phyloP scores from a whole-genome alignment of 148 eudicot species.

The Tetragonia tetragonoides region DNA sequence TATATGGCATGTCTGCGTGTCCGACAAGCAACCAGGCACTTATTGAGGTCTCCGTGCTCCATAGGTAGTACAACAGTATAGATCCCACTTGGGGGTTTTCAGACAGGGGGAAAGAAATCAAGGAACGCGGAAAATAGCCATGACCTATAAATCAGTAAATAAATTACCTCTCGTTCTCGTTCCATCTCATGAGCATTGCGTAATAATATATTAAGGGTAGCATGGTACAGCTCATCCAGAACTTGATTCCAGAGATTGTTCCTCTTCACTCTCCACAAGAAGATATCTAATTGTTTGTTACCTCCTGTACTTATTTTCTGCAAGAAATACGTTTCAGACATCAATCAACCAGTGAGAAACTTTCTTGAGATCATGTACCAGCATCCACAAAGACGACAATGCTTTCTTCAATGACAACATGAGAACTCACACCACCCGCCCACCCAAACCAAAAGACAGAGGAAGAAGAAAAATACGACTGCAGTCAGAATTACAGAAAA shows the following conservation, averaged over 20 bases:
- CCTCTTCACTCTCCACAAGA: slow-evolving; percentile 60
- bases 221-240: slow-evolving; percentile 87
- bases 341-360: neutral
- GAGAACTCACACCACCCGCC: neutral
- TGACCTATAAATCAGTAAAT: neutral
- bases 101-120: neutral
- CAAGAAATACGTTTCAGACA: slow-evolving; percentile 18
- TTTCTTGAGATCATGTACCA: neutral
- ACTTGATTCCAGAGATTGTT: slow-evolving; percentile 49
- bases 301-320: slow-evolving; percentile 51
- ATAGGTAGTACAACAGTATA: too few species aligned
- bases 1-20: too few species aligned
- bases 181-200: slow-evolving; percentile 58
- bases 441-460: neutral
- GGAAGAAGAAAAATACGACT: neutral
- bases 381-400: neutral
- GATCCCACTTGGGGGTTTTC: too few species aligned
- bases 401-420: neutral
- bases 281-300: slow-evolving; percentile 35
- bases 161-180: slow-evolving; percentile 63
- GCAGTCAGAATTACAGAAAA: neutral
- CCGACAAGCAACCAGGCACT: too few species aligned
- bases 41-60: too few species aligned
- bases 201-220: slow-evolving; percentile 70
- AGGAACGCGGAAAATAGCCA: neutral